These are phyloP conservation scores for Melaleuca alternifolia DNA, from an alignment of 345 rosid species.

Conservation along the genomic window DNA sequence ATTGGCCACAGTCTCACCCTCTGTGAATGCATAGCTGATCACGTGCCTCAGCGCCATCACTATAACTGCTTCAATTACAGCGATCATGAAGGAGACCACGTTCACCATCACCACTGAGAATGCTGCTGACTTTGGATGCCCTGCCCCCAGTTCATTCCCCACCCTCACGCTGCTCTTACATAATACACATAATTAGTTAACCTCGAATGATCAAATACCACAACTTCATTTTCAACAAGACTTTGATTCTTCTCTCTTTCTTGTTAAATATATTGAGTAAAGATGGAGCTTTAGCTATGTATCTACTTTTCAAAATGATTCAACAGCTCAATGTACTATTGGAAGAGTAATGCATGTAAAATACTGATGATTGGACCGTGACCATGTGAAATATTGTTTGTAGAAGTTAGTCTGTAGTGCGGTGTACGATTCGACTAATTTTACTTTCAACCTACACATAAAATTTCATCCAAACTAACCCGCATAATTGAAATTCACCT, in stretches of 20 bases:
- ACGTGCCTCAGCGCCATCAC: conserved; percentile 23
- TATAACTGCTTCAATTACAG: conserved; percentile 11
- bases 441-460: background rate
- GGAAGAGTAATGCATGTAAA: background rate
- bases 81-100: conserved; percentile 11
- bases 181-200: background rate
- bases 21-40: conserved; percentile 35
- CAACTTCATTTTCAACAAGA: background rate
- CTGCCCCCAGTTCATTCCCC: conserved; percentile 34
- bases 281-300: background rate
- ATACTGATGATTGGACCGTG: background rate
- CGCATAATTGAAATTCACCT: background rate
- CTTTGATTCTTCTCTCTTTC: background rate
- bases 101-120: conserved; percentile 23
- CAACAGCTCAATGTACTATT: background rate
- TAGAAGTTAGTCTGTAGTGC: background rate
- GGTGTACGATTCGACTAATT: background rate
- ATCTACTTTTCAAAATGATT: background rate
- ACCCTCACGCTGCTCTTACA: conserved; percentile 22
- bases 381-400: background rate
- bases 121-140: conserved; percentile 27
- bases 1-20: conserved; percentile 18
- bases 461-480: background rate
- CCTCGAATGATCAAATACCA: background rate
- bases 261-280: background rate